These are phyloP conservation scores for Atalantia buxifolia DNA, from an alignment of 345 rosid genomes.

Conservation along the genomic window DNA sequence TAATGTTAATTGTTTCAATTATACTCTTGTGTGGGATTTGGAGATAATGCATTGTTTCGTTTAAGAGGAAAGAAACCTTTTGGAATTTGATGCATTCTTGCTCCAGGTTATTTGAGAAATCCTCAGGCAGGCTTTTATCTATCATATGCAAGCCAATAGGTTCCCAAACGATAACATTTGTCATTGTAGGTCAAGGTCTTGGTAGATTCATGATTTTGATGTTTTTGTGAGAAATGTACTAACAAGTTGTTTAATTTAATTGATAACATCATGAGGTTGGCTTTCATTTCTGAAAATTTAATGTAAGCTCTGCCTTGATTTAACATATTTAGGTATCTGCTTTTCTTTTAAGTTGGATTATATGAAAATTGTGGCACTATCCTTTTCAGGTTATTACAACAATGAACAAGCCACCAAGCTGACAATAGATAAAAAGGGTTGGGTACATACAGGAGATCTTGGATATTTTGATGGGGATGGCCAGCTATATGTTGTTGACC, in stretches of 20 bases:
- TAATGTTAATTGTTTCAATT: neutral
- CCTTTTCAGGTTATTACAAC: conserved; percentile 63
- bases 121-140: neutral
- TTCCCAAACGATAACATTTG: neutral
- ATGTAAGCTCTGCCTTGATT: neutral
- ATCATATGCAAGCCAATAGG: neutral
- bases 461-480: conserved; percentile 86
- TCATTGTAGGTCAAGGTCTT: neutral
- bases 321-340: neutral
- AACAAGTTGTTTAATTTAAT: neutral
- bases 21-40: too few species aligned
- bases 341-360: neutral
- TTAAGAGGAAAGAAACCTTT: neutral
- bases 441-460: conserved; percentile 92
- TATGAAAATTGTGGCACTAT: neutral
- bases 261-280: neutral
- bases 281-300: neutral
- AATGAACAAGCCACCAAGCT: conserved; percentile 72
- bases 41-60: neutral
- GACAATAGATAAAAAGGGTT: conserved; percentile 73
- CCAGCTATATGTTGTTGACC: conserved; percentile 65
- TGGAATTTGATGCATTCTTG: too few species aligned
- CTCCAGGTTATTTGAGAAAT: too few species aligned
- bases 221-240: neutral
- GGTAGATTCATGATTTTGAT: neutral